Percentiles rank a stretch among this genome's conserved stretches.
Evolutionary conservation across 495 filamentous ascomycete species (phyloP).

Genomic region (Terfezia claveryi): DNA sequence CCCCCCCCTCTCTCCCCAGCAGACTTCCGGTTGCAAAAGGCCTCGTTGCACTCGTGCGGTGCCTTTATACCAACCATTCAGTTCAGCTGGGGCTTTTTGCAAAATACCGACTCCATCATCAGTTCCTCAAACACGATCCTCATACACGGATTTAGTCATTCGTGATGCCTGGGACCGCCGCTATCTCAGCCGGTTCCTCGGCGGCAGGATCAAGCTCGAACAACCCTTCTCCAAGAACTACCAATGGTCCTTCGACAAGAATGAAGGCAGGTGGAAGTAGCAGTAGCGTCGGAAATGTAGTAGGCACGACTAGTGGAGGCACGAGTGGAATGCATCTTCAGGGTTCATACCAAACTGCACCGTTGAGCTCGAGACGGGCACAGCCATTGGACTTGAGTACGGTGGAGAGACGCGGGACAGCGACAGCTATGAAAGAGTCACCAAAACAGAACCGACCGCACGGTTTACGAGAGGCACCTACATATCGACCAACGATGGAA

Average conservation of each 20-base stretch:
- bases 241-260: conserved; percentile 16
- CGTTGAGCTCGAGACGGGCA: conserved; percentile 47
- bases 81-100: neutral
- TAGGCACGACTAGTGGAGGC: conserved; percentile 6
- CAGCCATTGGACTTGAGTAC: conserved; percentile 64
- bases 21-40: neutral
- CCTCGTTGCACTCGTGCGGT: neutral
- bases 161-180: conserved; percentile 1
- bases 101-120: neutral
- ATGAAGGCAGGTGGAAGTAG: conserved; percentile 14
- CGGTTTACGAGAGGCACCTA: conserved; percentile 73
- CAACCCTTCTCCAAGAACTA: conserved; percentile 14
- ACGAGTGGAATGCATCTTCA: conserved; percentile 4
- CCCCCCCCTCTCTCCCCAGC: neutral
- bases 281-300: conserved; percentile 9
- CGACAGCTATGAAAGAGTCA: conserved; percentile 35
- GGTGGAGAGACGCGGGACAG: conserved; percentile 70
- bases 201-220: conserved; percentile 17
- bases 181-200: conserved; percentile 17
- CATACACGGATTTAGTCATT: neutral
- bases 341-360: conserved; percentile 21
- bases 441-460: conserved; percentile 51
- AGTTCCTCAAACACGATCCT: no score
- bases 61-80: neutral
- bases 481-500: conserved; percentile 72